Evolutionary conservation across 73 alveolate genomes (phyloP).

Genomic region (Stentor roeselii): DNA sequence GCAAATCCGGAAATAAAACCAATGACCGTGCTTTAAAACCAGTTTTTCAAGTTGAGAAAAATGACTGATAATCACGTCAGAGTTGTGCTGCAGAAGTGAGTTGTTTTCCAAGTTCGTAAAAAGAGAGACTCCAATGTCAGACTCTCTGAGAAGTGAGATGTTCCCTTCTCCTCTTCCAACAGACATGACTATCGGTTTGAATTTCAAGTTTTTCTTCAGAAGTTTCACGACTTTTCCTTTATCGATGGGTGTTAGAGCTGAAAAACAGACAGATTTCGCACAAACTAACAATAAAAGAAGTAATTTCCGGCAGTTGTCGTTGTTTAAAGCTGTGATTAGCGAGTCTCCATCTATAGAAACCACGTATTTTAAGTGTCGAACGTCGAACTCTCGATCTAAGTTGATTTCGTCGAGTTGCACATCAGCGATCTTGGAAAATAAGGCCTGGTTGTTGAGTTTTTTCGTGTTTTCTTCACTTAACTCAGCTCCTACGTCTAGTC

Average conservation of each 20-base stretch:
- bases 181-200: constrained; percentile 7
- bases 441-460: no score
- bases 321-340: neutral
- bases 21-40: neutral
- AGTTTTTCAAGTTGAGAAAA: neutral
- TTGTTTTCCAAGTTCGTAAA: neutral
- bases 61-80: neutral
- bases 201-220: neutral
- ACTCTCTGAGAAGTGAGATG: neutral
- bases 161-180: constrained; percentile 16
- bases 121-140: constrained; percentile 4
- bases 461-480: no score
- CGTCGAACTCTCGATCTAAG: no score
- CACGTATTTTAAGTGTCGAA: neutral
- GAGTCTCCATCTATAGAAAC: neutral
- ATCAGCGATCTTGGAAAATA: no score
- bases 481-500: no score
- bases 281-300: neutral
- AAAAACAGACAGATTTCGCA: constrained; percentile 13
- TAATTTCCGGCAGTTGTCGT: neutral
- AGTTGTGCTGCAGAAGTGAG: neutral
- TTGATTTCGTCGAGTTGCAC: no score
- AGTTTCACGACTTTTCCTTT: constrained; percentile 13
- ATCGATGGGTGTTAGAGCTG: neutral
- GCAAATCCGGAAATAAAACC: constrained; percentile 4